phyloP scores from a whole-genome alignment of 2,329 filamentous ascomycete genomes.

The Erysiphe pulchra region DNA sequence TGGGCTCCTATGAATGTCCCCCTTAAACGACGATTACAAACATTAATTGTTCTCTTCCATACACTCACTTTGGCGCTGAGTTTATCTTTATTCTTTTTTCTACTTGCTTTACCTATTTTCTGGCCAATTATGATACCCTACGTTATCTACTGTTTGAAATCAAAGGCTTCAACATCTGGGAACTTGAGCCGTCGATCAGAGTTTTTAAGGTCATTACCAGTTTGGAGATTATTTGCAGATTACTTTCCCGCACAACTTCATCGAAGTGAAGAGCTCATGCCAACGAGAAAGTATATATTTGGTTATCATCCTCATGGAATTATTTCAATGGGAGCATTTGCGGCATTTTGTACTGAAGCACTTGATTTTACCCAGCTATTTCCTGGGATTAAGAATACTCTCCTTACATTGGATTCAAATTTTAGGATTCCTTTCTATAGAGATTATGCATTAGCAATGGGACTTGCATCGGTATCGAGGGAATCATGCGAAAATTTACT shows the following conservation, averaged over 20 bases:
- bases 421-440: conserved; percentile 85
- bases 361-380: conserved; percentile 71
- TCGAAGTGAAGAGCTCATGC: conserved; percentile 53
- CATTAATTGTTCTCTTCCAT: conserved; percentile 51
- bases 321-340: conserved; percentile 88
- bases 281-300: conserved; percentile 81
- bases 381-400: conserved; percentile 79
- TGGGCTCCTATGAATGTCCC: conserved; percentile 65
- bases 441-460: conserved; percentile 78
- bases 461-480: conserved; percentile 67
- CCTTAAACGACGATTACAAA: conserved; percentile 45
- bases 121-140: conserved; percentile 65
- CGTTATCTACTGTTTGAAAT: conserved; percentile 59
- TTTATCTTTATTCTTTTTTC: conserved; percentile 66
- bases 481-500: conserved; percentile 80
- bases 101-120: conserved; percentile 70
- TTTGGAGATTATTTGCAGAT: conserved; percentile 75
- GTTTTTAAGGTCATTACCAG: conserved; percentile 40
- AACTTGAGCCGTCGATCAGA: conserved; percentile 49
- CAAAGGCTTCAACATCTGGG: conserved; percentile 51
- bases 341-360: conserved; percentile 72
- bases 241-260: conserved; percentile 84
- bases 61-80: conserved; percentile 43
- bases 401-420: conserved; percentile 86
- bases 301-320: conserved; percentile 96